Evolutionary conservation across 345 rosid species (phyloP).

Genomic region (Ceriops decandra): DNA sequence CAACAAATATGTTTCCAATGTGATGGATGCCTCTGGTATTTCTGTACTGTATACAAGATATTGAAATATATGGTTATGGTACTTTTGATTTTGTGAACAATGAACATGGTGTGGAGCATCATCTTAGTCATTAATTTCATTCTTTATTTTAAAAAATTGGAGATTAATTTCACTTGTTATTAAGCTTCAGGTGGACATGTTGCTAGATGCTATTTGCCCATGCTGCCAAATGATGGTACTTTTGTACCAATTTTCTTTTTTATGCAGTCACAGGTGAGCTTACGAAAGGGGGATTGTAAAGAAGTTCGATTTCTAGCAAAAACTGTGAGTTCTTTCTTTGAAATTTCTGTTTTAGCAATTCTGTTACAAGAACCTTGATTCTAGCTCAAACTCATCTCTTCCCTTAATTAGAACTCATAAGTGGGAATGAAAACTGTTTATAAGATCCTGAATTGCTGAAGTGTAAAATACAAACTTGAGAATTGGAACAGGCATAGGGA

Average conservation of each 20-base stretch:
- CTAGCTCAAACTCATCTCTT: neutral
- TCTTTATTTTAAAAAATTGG: too few relatives aligned
- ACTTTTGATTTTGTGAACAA: too few relatives aligned
- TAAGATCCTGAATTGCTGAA: too few relatives aligned
- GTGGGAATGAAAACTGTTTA: too few relatives aligned
- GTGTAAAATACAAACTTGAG: too few relatives aligned
- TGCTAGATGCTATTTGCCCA: neutral
- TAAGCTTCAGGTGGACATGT: neutral
- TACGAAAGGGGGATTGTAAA: constrained; percentile 46
- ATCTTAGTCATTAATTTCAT: too few relatives aligned
- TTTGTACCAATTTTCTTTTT: constrained; percentile 8
- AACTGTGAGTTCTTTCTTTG: constrained; percentile 54
- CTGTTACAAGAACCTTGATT: neutral
- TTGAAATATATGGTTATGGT: too few relatives aligned
- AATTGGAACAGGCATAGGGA: too few relatives aligned
- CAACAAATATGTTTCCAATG: neutral
- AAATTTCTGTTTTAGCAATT: neutral
- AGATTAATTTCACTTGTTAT: too few relatives aligned
- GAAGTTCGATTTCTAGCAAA: constrained; percentile 73
- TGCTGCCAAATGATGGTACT: neutral
- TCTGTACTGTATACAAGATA: too few relatives aligned
- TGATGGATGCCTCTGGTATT: neutral
- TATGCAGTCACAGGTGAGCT: constrained; percentile 39
- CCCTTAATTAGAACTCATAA: neutral
- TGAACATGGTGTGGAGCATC: too few relatives aligned